Percentiles rank a stretch among this genome's conserved stretches.
Conservation (phyloP, 148 eudicot species). For the Gaultheria prostrata region DNA sequence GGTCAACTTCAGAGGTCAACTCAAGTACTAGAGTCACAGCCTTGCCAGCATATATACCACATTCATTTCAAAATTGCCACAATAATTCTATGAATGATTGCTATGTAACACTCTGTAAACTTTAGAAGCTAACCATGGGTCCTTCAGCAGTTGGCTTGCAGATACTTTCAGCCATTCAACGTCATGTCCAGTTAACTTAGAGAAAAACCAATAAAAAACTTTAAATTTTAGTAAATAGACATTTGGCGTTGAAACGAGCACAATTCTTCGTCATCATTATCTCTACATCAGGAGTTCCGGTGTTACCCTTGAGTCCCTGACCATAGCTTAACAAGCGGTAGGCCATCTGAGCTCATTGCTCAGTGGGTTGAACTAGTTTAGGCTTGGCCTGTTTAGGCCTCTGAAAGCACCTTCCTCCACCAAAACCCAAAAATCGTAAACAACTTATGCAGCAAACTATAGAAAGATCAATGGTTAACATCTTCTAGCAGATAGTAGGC, state of each 20-base stretch:
- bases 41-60: neutral
- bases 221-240: neutral
- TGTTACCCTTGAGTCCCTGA: neutral
- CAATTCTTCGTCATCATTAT: neutral
- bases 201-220: neutral
- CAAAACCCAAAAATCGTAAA: neutral
- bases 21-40: neutral
- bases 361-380: neutral
- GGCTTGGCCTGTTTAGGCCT: conserved; percentile 3
- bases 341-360: conserved; percentile 1
- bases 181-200: neutral
- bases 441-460: neutral
- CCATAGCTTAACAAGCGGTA: neutral
- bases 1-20: neutral
- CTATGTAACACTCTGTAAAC: neutral
- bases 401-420: neutral
- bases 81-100: neutral
- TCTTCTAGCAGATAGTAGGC: neutral
- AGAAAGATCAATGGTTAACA: neutral
- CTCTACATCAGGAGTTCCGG: neutral
- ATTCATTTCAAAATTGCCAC: neutral
- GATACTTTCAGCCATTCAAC: neutral
- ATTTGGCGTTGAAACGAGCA: neutral
- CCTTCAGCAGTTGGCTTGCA: neutral
- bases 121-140: neutral